These are phyloP conservation scores for Trichoderma gamsii DNA, from an alignment of 495 filamentous ascomycete genomes.

Conservation along the genomic window DNA sequence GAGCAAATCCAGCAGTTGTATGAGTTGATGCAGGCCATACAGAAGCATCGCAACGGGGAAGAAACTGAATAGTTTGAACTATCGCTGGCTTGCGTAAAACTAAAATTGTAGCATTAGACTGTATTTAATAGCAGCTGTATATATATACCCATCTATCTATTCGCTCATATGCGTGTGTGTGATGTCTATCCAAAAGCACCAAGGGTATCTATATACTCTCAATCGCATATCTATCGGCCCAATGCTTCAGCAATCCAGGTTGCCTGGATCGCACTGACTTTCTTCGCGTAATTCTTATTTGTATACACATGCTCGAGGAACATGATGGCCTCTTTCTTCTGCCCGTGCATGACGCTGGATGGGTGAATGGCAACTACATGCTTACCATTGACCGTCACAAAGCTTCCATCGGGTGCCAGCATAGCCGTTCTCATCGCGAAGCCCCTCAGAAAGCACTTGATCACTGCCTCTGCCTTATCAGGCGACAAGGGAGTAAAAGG, in stretches of 20 bases:
- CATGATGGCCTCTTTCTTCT: slow-evolving; percentile 89
- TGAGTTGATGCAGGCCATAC: slow-evolving; percentile 85
- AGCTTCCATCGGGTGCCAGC: slow-evolving; percentile 75
- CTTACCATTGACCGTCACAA: slow-evolving; percentile 75
- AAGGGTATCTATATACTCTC: background rate
- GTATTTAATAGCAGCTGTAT: background rate
- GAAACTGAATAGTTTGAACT: background rate
- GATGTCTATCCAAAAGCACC: background rate
- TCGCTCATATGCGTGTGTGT: background rate
- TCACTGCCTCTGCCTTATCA: slow-evolving; percentile 49
- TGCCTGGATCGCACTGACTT: slow-evolving; percentile 80
- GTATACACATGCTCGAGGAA: slow-evolving; percentile 96
- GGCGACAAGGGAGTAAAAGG: slow-evolving; percentile 44
- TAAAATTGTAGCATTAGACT: background rate
- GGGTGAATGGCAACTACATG: slow-evolving; percentile 88
- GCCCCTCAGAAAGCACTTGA: slow-evolving; percentile 76
- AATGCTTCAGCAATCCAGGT: slow-evolving; percentile 76
- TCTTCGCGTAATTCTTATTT: slow-evolving; percentile 81
- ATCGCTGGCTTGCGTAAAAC: background rate
- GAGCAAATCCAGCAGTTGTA: slow-evolving; percentile 91
- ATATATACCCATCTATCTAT: background rate
- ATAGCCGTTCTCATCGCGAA: slow-evolving; percentile 80
- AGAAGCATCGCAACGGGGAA: slow-evolving; percentile 32
- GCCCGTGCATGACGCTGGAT: slow-evolving; percentile 73
- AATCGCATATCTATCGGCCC: slow-evolving; percentile 20